Base-by-base conservation (phyloP, 345 rosid genomes). In the Trapa bicornis region DNA sequence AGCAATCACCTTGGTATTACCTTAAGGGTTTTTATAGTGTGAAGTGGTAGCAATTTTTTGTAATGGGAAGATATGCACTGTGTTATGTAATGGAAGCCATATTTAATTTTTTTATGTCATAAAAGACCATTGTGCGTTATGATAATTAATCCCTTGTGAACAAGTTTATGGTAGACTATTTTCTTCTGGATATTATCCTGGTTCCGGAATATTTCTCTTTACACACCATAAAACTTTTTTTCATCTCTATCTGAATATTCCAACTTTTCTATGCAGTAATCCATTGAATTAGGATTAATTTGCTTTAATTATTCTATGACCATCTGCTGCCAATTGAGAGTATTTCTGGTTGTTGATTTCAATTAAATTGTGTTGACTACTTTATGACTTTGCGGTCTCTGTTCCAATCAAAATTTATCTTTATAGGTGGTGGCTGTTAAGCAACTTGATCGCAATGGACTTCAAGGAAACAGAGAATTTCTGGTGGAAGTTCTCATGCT, bases 401-500 rank as follows among this genome's bases (percentile, higher is more conserved):
- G 47, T 45, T 64, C 47, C 50, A 6, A 61, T 71, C 68, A 16
- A 42, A 58, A 48, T 65, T 52, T 69, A 43, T 72, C 33, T 71
- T 72, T 74, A 78, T 85, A 93, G 99, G 89, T 83, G 67, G 99
- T 88, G 61, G 99, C 99, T 39, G 96, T 93, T 67, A 93, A 93
- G 79, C 95, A 88, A 77, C 88, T 93, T 10, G 97, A 91, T 79
- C 80, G 94, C 70, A 91, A 93, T 43, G 97, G 99, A 58, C 89
- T 88, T 70, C 97, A 93, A 79, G 99, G 99, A 77, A 93, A 93
- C 73, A 83, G 97, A 83, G 99, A 93, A 78, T 93, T 93, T 81
- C 87, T 86, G 69, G 98, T 93, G 67, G 98, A 93, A 77, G 97
- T 93, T 78, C 96, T 93, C 64, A 89, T 93, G 96, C 90, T 93